Base-by-base conservation (phyloP, 78 protist species). In the Dictyostelium citrinum region DNA sequence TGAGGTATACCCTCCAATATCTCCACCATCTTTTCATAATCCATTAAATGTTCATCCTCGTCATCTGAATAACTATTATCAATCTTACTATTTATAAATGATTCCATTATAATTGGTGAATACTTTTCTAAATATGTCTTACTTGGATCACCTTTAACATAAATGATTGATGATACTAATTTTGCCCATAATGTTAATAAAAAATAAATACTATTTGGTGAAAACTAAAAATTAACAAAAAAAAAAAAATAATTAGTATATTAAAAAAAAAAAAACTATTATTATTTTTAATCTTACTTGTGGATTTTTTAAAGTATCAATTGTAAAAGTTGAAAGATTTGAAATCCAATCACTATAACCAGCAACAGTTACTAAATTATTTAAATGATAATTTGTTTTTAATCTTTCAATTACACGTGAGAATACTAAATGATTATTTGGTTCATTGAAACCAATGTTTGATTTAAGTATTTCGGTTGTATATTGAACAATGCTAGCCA, bases 151-250 rank as follows among this genome's bases (percentile, higher is more conserved):
- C 93, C 93, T 68, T 78, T 88, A 33, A 88, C 37, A 88, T 88
- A 88, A 24, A 29, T 61, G 12, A 88, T 51, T 39, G 93, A 78
- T 46, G 85, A 43, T 29, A 88, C 93, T 24, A 88, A 88, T 35
- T 88, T 88, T 9, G 84, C 49, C 93, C 93, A 88, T 64, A 88
- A 68, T 20, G 93, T 78, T 35, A 88, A 49, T 67, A 88, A 68
- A 88, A 64, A 88, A 88, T 88, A 78, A 43, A 88, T 78, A 88
- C 85, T 78, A 68, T 78, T 88, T 76, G 93, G 93, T 27, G 93
- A 88, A 78, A 88, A 88, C 84, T 88, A 64, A 35, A 33, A 2
- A 4, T 79, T 31, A 10, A 46, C n/a, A 24, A 17, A 61, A 24
- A 8, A 60, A 22, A 60, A 60, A 12, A 12, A 60, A 22, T 9